phyloP scores from a whole-genome alignment of 371 early-diverging fungal species.

The Thermomucor indicae-seudaticae region DNA sequence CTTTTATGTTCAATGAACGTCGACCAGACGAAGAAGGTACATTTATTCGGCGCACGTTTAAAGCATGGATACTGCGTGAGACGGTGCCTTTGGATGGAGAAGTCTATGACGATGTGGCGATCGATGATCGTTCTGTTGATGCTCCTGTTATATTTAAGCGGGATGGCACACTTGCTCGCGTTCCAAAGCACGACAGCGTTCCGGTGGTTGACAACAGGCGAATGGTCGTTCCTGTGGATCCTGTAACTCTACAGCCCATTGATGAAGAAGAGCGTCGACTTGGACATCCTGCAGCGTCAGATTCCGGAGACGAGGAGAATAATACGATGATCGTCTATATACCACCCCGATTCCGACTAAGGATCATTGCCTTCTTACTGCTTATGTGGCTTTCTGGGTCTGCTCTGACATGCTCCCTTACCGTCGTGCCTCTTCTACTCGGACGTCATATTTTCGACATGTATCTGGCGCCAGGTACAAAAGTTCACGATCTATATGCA shows the following conservation, averaged over 20 bases:
- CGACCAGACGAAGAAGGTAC: constrained; percentile 66
- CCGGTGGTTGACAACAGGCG: constrained; percentile 63
- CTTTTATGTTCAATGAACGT: constrained; percentile 80
- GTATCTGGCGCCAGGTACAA: constrained; percentile 26
- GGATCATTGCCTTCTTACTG: constrained; percentile 36
- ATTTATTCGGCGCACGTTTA: constrained; percentile 40
- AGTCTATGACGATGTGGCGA: constrained; percentile 27
- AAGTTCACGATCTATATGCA: constrained; percentile 59
- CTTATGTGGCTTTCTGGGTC: constrained; percentile 60
- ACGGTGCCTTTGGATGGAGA: constrained; percentile 19
- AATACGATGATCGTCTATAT: constrained; percentile 60
- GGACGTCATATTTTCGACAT: constrained; percentile 31
- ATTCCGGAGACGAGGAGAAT: constrained; percentile 43
- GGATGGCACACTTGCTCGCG: constrained; percentile 63
- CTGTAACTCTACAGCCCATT: constrained; percentile 52
- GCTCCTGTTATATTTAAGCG: constrained; percentile 54
- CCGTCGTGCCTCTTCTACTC: constrained; percentile 50
- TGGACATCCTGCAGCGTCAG: constrained; percentile 52
- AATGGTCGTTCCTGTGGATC: constrained; percentile 73
- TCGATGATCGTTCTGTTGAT: constrained; percentile 18
- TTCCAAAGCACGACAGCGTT: constrained; percentile 68
- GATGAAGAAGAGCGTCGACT: constrained; percentile 55
- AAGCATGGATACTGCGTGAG: constrained; percentile 37
- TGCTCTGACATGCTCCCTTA: constrained; percentile 38
- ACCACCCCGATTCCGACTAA: constrained; percentile 57